A percentile compares a stretch with the other conserved stretches of the same genome.
phyloP scores from a whole-genome alignment of 352 stramenopile species.

The Globisporangium rhizosaccharum region DNA sequence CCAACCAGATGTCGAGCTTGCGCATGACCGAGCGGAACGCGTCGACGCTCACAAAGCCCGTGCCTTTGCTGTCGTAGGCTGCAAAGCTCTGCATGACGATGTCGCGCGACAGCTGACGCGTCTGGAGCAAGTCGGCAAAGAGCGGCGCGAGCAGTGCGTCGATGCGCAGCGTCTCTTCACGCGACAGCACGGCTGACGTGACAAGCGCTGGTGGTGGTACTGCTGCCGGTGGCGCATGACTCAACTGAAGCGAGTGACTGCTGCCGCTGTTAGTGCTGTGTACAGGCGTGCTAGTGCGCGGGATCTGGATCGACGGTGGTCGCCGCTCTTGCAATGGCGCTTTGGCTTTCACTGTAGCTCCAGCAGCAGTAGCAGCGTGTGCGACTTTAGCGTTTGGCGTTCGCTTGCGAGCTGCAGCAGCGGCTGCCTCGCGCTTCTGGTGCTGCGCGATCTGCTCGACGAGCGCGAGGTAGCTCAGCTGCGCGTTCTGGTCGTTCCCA shows the following conservation, averaged over 20 bases:
- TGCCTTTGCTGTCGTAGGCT: conserved; percentile 50
- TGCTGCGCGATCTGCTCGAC: conserved; percentile 42
- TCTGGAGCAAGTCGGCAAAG: conserved; percentile 45
- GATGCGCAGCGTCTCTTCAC: conserved; percentile 37
- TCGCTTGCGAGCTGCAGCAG: background rate
- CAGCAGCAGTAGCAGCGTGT: background rate
- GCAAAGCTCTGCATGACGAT: conserved; percentile 37
- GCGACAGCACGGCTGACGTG: conserved; percentile 11
- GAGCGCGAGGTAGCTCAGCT: conserved; percentile 45
- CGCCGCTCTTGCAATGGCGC: background rate
- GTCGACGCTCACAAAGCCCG: conserved; percentile 59
- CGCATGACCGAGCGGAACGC: conserved; percentile 59
- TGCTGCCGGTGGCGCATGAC: background rate
- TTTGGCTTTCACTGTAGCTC: background rate
- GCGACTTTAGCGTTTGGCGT: background rate
- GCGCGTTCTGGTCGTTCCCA: conserved; percentile 30
- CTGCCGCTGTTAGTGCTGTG: background rate
- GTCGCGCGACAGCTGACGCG: conserved; percentile 23
- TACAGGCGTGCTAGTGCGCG: background rate
- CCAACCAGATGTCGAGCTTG: conserved; percentile 50
- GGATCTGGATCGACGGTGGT: conserved; percentile 3
- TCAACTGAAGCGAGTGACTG: background rate
- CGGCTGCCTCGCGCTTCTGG: conserved; percentile 14
- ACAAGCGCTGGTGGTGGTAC: background rate
- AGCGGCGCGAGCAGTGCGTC: conserved; percentile 40